Evolutionary conservation across 2,329 filamentous ascomycete species (phyloP), one percentile per base, ranked within the genome.

Genomic region (Neurospora sp.): DNA sequence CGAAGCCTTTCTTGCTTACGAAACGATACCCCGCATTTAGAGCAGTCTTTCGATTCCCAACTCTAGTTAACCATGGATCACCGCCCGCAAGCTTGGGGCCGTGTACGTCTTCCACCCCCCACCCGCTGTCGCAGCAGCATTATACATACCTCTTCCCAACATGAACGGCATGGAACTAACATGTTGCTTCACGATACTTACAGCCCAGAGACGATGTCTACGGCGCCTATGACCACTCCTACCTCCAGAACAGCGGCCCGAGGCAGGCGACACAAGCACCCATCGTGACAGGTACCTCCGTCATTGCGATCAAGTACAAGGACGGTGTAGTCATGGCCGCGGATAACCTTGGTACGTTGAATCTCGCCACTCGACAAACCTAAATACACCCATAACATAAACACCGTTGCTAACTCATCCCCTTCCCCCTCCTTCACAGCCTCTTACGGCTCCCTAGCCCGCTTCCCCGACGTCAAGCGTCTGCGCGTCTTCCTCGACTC

Each of bases 161-260:
- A 66, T 38, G 28, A 37, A 28, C 43, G 66, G 67, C 67, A 68
- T 74, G 66, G 71, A 74, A 72, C 76, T 81, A 83, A 80, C 83
- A 77, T 66, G 66, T 70, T 71, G 38, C 43, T 66, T 68, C 66
- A 15, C 33, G 66, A 66, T 62, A 69, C 66, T 69, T 67, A 72
- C 77, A 99, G 96, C 96, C 96, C 79, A 91, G 96, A 87, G 92
- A 99, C 82, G 96, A 99, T 82, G 86, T 98, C 78, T 99, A 98
- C 83, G 96, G 96, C 77, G 86, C 91, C 77, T 99, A 99, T 82
- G 92, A 98, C 83, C 84, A 86, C 78, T 92, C 93, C 71, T 94
- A 95, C 81, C 90, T 98, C 79, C 88, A 92, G 76, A 84, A 82
- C 68, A 85, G 82, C 76, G 86, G 84, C 69, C 92, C 94, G 70